Conservation (phyloP, 805 yeast genomes). For the Ogataea populi-albae region DNA sequence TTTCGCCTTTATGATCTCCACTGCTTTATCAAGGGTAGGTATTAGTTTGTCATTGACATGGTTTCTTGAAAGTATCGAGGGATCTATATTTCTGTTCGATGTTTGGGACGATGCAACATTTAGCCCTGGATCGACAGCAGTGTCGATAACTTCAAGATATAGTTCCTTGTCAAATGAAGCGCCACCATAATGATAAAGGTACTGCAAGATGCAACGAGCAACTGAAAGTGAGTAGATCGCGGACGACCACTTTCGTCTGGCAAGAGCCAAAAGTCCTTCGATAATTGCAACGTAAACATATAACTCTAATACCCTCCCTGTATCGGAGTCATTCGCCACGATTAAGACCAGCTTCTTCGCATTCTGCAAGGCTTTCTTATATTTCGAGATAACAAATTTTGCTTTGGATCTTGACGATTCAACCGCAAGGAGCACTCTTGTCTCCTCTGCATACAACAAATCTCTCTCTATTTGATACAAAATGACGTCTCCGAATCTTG, state of each 20-base stretch:
- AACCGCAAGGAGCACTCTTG: constrained; percentile 52
- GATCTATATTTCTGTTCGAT: constrained; percentile 39
- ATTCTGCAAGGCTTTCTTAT: constrained; percentile 57
- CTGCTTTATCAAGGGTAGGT: constrained; percentile 36
- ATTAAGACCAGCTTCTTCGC: constrained; percentile 42
- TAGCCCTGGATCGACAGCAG: constrained; percentile 64
- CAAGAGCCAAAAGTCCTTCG: constrained; percentile 42
- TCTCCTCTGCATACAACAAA: constrained; percentile 63
- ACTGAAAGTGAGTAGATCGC: constrained; percentile 54
- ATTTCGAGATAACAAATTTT: constrained; percentile 59
- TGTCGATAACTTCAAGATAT: constrained; percentile 54
- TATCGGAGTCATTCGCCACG: constrained; percentile 38
- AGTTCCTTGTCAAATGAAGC: constrained; percentile 34
- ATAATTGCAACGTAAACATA: constrained; percentile 35
- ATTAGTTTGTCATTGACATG: constrained; percentile 34
- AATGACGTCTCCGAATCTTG: constrained; percentile 54
- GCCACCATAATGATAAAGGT: constrained; percentile 36
- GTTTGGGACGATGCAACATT: constrained; percentile 35
- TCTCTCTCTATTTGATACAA: constrained; percentile 77
- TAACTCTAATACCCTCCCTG: constrained; percentile 31
- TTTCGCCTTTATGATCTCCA: constrained; percentile 33
- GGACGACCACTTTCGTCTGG: constrained; percentile 51
- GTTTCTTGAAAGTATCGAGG: constrained; percentile 47
- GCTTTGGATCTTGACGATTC: constrained; percentile 45
- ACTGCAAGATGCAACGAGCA: constrained; percentile 61